Conservation (phyloP, 2,329 filamentous ascomycete genomes). For the Nigrograna mackinnonii region DNA sequence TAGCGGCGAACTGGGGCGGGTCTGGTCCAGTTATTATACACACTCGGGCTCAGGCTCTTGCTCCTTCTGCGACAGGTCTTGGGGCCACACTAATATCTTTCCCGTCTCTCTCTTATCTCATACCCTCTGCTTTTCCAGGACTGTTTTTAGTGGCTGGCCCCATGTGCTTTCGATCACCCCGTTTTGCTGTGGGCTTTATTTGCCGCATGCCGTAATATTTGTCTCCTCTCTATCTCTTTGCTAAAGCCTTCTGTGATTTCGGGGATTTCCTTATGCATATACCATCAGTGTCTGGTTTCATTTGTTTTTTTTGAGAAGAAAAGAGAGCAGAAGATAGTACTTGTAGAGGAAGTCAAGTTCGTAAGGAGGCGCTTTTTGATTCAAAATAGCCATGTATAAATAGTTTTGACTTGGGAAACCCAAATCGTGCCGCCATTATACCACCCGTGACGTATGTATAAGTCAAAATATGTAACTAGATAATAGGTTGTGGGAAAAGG, state of each 20-base stretch:
- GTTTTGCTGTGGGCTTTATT: conserved; percentile 22
- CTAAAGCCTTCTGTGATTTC: conserved; percentile 14
- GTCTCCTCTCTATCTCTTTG: conserved; percentile 20
- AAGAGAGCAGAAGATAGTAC: conserved; percentile 17
- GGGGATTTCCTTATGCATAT: conserved; percentile 35
- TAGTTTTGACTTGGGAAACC: conserved; percentile 13
- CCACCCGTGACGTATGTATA: background rate
- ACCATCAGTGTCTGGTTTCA: conserved; percentile 36
- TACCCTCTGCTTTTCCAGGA: conserved; percentile 40
- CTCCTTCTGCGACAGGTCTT: conserved; percentile 22
- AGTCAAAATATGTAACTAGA: no score
- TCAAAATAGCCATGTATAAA: conserved; percentile 30
- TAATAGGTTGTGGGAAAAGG: no score
- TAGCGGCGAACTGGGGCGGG: conserved; percentile 37
- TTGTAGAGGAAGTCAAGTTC: conserved; percentile 18
- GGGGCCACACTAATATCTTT: conserved; percentile 41
- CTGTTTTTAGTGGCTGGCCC: conserved; percentile 41
- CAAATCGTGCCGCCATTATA: background rate
- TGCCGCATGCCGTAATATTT: conserved; percentile 28
- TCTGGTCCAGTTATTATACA: conserved; percentile 36
- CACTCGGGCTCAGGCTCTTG: conserved; percentile 38
- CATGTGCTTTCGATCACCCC: conserved; percentile 31
- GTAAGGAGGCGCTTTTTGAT: conserved; percentile 11
- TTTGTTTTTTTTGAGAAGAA: conserved; percentile 25
- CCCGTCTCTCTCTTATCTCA: conserved; percentile 28